Evolutionary conservation across 2,329 filamentous ascomycete genomes (phyloP), one percentile per base, ranked within the genome.

Genomic region (Diaporthe citri): DNA sequence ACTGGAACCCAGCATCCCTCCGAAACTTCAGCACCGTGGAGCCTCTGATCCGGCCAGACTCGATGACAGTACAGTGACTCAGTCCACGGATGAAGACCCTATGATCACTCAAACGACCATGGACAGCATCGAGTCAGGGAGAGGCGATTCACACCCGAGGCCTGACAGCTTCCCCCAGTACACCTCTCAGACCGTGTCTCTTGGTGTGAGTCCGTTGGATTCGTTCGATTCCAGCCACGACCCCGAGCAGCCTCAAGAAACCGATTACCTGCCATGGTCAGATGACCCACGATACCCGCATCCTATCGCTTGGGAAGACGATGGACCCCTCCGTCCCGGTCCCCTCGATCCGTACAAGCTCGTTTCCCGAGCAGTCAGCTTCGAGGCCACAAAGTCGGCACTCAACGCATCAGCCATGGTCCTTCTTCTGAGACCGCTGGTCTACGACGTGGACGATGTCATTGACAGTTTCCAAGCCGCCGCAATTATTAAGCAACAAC

Each of bases 341-440:
- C 80, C 84, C 0, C 88, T 90, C 2, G 85, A 92, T 62, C 90
- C 91, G 0, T 89, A 90, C 70, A 83, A 85, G 0, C 83, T 92
- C 12, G 82, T 93, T 10, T 82, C 85, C 17, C 86, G 89, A 6
- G 87, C 89, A 0, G 83, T 93, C 1, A 83, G 86, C 7, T 92
- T 90, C 74, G 91, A 93, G 79, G 85, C 86, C 8, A 86, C 85
- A 62, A 87, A 86, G 1, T 91, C 90, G 0, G 87, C 89, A 2
- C 84, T 92, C 34, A 90, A 90, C 76, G 90, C 91, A 0, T 88
- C 91, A 0, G 89, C 90, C 39, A 92, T 93, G 78, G 81, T 93
- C 7, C 86, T 93, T 4, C 85, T 93, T 0, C 84, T 93, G 0
- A 87, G 87, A 52, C 90, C 90, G 0, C 85, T 93, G 0, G 83